Conservation (phyloP, 805 yeast genomes). For the Teunomyces funiuensis region DNA sequence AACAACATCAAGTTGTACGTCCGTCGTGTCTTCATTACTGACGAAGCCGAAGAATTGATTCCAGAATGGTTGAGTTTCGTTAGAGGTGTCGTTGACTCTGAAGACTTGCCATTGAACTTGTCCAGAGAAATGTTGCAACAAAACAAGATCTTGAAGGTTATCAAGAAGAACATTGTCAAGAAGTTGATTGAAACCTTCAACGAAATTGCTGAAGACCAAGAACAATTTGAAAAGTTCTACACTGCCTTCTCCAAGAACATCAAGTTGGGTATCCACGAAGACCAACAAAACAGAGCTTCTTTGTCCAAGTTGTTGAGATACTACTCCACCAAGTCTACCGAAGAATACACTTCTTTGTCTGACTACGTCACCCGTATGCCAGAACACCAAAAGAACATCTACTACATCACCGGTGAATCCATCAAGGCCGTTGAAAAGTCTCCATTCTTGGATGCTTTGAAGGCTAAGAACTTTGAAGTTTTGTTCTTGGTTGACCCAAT, state of each 20-base stretch:
- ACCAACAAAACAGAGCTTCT: slow-evolving; percentile 93
- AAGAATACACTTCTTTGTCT: slow-evolving; percentile 89
- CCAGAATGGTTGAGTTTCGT: slow-evolving; percentile 99
- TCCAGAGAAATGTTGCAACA: slow-evolving; percentile 99
- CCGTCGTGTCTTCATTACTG: slow-evolving; percentile 99
- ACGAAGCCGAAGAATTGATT: slow-evolving; percentile 97
- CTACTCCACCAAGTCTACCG: slow-evolving; percentile 93
- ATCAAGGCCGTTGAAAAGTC: slow-evolving; percentile 97
- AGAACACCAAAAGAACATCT: slow-evolving; percentile 99
- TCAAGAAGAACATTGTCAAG: slow-evolving; percentile 98
- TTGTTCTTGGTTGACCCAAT: slow-evolving; percentile 98
- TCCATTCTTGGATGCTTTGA: slow-evolving; percentile 98
- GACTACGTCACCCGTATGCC: slow-evolving; percentile 99
- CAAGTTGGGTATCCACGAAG: slow-evolving; percentile 99
- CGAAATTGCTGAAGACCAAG: slow-evolving; percentile 98
- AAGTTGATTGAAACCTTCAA: slow-evolving; percentile 97
- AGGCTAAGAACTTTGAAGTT: slow-evolving; percentile 98
- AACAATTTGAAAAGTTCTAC: slow-evolving; percentile 98
- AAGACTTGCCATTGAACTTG: slow-evolving; percentile 98
- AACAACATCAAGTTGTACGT: slow-evolving; percentile 97
- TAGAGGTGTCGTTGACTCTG: slow-evolving; percentile 99
- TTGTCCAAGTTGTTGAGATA: slow-evolving; percentile 95
- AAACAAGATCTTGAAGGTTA: slow-evolving; percentile 98
- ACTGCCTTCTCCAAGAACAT: slow-evolving; percentile 96
- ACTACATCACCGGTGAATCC: slow-evolving; percentile 99